Evolutionary conservation across 2,329 filamentous ascomycete genomes (phyloP).

Genomic region (Cryphonectria radicalis): DNA sequence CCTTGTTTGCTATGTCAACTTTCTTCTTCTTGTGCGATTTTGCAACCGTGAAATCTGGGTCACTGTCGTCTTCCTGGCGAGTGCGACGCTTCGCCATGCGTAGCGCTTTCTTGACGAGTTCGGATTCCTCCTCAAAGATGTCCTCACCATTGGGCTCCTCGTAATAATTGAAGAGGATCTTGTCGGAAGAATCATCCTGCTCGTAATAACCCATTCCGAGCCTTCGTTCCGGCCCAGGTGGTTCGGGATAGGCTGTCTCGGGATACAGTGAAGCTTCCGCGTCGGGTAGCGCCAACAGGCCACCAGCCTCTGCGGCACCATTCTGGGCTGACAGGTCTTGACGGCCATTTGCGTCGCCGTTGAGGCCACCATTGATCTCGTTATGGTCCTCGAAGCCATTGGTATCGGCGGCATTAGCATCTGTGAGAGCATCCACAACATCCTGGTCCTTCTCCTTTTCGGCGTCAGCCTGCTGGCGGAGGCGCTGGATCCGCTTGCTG

Average conservation of each 20-base stretch:
- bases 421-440: constrained; percentile 32
- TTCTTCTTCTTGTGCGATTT: constrained; percentile 48
- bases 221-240: constrained; percentile 53
- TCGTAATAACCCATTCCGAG: constrained; percentile 66
- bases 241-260: constrained; percentile 51
- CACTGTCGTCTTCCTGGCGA: constrained; percentile 55
- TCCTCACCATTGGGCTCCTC: constrained; percentile 53
- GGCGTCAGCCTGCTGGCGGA: constrained; percentile 60
- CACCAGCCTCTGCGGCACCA: constrained; percentile 36
- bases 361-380: constrained; percentile 34
- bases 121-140: constrained; percentile 47
- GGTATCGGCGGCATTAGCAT: constrained; percentile 36
- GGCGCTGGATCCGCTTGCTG: constrained; percentile 59
- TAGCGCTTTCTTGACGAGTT: constrained; percentile 59
- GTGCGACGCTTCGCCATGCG: constrained; percentile 58
- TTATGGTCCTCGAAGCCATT: constrained; percentile 42
- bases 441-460: constrained; percentile 56
- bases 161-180: constrained; percentile 64
- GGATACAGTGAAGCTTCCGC: constrained; percentile 18
- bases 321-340: constrained; percentile 29
- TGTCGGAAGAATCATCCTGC: constrained; percentile 60
- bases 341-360: neutral
- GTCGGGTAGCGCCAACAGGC: constrained; percentile 29
- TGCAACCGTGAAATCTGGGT: constrained; percentile 56
- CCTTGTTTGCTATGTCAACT: constrained; percentile 41